Conservation (phyloP, 2,329 filamentous ascomycete species). For the Dactylonectria macrodidyma region DNA sequence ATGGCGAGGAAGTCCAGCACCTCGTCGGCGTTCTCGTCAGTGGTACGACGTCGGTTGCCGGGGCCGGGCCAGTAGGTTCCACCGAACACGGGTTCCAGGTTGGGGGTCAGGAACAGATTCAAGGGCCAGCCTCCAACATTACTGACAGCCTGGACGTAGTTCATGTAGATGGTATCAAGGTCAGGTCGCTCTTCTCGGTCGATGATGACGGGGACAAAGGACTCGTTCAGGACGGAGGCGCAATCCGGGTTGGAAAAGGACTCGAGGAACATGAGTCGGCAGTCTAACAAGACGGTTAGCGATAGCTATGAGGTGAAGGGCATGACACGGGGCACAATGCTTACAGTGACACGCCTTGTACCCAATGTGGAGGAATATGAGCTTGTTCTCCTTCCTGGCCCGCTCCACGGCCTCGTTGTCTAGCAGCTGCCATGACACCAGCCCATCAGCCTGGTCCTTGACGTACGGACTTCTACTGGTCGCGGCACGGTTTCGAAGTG, state of each 20-base stretch:
- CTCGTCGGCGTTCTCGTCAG: conserved; percentile 64
- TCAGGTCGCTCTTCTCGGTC: conserved; percentile 96
- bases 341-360: conserved; percentile 96
- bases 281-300: conserved; percentile 66
- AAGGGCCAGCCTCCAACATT: conserved; percentile 94
- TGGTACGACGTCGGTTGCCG: conserved; percentile 62
- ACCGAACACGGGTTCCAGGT: conserved; percentile 94
- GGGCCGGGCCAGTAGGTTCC: conserved; percentile 96
- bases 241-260: conserved; percentile 89
- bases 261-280: conserved; percentile 93
- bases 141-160: conserved; percentile 95
- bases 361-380: conserved; percentile 94
- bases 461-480: conserved; percentile 69
- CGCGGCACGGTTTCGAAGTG: conserved; percentile 55
- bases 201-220: conserved; percentile 92
- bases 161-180: conserved; percentile 97
- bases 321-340: conserved; percentile 53
- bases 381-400: conserved; percentile 85
- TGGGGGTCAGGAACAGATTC: conserved; percentile 96
- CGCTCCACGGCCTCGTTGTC: conserved; percentile 82
- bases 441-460: conserved; percentile 82
- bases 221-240: conserved; percentile 85
- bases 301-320: conserved; percentile 8
- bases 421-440: conserved; percentile 93
- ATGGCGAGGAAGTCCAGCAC: conserved; percentile 88